A percentile compares a stretch with the other conserved stretches of the same genome.
phyloP scores from a whole-genome alignment of 495 filamentous ascomycete species.

The Glonium stellatum region DNA sequence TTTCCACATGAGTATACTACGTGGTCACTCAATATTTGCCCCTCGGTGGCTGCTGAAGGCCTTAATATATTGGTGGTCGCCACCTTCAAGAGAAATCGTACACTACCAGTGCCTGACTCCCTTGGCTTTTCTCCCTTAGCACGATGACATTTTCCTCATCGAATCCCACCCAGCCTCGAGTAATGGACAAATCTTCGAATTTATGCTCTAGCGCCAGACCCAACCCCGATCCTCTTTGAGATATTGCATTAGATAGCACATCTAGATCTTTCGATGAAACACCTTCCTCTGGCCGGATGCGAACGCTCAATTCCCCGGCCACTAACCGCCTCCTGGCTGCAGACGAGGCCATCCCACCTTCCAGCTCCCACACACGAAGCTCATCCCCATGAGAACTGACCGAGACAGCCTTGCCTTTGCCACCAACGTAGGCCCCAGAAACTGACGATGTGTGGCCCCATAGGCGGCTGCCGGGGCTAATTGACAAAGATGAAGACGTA shows the following conservation, averaged over 20 bases:
- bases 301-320: conserved; percentile 49
- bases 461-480: conserved; percentile 68
- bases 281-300: conserved; percentile 41
- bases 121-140: conserved; percentile 60
- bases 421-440: conserved; percentile 75
- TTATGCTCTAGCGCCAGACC: conserved; percentile 22
- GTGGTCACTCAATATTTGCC: no score
- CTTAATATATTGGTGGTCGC: no score
- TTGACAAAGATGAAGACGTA: conserved; percentile 54
- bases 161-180: conserved; percentile 72
- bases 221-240: conserved; percentile 13
- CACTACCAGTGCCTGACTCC: conserved; percentile 68
- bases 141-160: conserved; percentile 91
- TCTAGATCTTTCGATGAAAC: conserved; percentile 21
- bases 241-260: conserved; percentile 9
- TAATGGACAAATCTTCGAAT: conserved; percentile 31
- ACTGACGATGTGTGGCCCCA: conserved; percentile 96
- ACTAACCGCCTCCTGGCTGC: conserved; percentile 35
- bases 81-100: conserved; percentile 76
- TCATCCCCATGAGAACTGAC: conserved; percentile 77
- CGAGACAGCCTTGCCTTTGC: conserved; percentile 83
- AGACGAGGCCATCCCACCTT: conserved; percentile 55
- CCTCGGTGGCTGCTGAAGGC: no score
- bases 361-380: conserved; percentile 89
- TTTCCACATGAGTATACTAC: no score